Base-by-base conservation (phyloP, 202 grass and related monocot species). In the Miscanthus sacchariflorus region DNA sequence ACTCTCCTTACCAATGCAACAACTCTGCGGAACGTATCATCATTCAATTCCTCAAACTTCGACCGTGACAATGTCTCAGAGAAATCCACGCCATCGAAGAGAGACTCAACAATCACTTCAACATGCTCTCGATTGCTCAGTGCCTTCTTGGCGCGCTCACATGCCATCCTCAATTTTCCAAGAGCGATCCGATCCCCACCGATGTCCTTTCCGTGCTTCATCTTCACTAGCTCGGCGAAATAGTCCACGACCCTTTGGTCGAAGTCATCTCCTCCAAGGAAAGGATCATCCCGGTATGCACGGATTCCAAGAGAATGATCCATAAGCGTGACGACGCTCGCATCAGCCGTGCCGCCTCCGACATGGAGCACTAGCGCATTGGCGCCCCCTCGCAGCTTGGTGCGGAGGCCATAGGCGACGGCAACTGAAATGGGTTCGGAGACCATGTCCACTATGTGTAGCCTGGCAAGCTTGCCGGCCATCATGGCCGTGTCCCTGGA, bases 111-210 rank as follows among this genome's bases (percentile, higher is more conserved):
- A 46, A 12, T 81, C 33, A 91, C 12, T 0, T 68, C 69, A 38
- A 79, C 89, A 9, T 58, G 39, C 5, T 66, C 68, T 15, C 84
- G 68, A 17, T 15, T 87, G 45, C 89, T 93, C 79, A 93, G 5
- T 5, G 63, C 76, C 85, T 88, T 90, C 86, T 95, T 95, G 59
- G 91, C 93, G 23, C 50, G 81, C 84, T 93, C 93, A 2, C 89
- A 92, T 8, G 83, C 88, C 7, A 25, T 59, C 44, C 83, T 88
- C 58, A 95, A 6, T 46, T 72, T 91, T 0, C 86, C 25, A 1
- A 86, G 72, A 66, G 81, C 84, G 0, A 42, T 10, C 13, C 48
- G 68, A 68, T 95, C 93, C 24, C 72, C 13, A 23, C 64, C 56
- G 7, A 91, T 87, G 80, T 89, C 93, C 70, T 72, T 72, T 45